Evolutionary conservation across 805 yeast genomes (phyloP), one percentile per base, ranked within the genome.

Genomic region (Soucietia sequanensis): DNA sequence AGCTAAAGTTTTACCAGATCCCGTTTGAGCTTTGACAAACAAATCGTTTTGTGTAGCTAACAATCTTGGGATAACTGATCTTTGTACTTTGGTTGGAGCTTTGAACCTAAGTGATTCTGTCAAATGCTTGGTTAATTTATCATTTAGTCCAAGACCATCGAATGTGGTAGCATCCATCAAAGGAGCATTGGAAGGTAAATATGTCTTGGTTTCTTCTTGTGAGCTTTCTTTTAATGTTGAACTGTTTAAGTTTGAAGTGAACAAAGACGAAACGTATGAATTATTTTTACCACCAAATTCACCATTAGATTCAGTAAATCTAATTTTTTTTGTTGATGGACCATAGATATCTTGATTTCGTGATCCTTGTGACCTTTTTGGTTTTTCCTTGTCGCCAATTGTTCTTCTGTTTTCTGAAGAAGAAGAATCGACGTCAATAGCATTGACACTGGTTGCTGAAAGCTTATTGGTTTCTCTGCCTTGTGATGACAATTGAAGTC

Each of bases 11-110:
- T 93, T 93, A 60, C 99, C 99, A 0, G 98, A 90, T 34, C 99
- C 99, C 0, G 99, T 93, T 61, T 95, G 97, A 0, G 99, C 96
- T 54, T 89, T 95, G 30, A 93, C 84, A 46, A 93, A 84, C 37
- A 89, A 64, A 60, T 93, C 99, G 21, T 68, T 60, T 19, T 52
- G 39, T 13, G 50, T 41, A 11, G 44, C 37, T 22, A 58, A 35
- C 27, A 70, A 46, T 1, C 65, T 54, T 14, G 98, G 96, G 7
- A 89, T 67, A 0, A 84, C 93, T 5, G 83, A 63, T 44, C 87
- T 74, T 61, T 93, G 99, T 46, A 93, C 87, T 47, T 78, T 79
- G 0, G 99, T 95, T 2, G 99, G 99, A 16, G 76, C 65, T 26
- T 62, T 50, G 48, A 80, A 75, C 20, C 65, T 54, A 65, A 87